Base-by-base conservation (phyloP, 2,329 filamentous ascomycete species). In the Blumeriella jaapii region DNA sequence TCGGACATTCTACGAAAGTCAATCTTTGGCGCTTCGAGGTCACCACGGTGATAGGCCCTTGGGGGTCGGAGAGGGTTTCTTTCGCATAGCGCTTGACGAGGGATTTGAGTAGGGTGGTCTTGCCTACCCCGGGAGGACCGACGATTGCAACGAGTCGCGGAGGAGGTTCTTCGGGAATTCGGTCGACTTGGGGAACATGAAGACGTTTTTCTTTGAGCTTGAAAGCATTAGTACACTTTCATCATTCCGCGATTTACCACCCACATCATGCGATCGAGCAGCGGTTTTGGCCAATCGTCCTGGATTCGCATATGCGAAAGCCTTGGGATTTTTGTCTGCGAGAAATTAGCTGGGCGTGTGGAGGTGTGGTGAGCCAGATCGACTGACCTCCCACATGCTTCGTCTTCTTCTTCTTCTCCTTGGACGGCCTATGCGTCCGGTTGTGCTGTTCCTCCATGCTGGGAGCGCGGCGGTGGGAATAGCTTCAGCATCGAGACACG, bases 1-100 rank as follows among this genome's bases (percentile, higher is more conserved):
- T 89, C n/a, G 93, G 87, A 55, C 85, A 94, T 72, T 98, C 91
- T 54, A 98, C 64, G 57, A 98, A 95, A 0, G 91, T 98, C 31
- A 98, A 71, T 23, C 91, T 78, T 57, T 94, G 80, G 54, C 89
- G 82, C 65, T 96, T 98, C 39, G 87, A 93, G 0, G 91, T 96
- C 29, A 98, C 87, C 31, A 98, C 82, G 2, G 93, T 98, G 41
- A 98, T 78, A 3, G 91, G 91, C 0, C 91, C 91, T 49, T 82
- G 80, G 1, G 91, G 91, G 19, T 89, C 78, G 18, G 85, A 80
- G 25, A 98, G 73, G 0, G 85, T 89, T 58, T 98, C 91, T 57
- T 98, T 98, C 29, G 91, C 84, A 64, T 96, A 96, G 58, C 91
- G 73, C 48, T 85, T 79, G 53, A 98, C 82, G 40, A 98, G 68